Base-by-base conservation (phyloP, 768 basidiomycete species). In the Mycena indigotica region DNA sequence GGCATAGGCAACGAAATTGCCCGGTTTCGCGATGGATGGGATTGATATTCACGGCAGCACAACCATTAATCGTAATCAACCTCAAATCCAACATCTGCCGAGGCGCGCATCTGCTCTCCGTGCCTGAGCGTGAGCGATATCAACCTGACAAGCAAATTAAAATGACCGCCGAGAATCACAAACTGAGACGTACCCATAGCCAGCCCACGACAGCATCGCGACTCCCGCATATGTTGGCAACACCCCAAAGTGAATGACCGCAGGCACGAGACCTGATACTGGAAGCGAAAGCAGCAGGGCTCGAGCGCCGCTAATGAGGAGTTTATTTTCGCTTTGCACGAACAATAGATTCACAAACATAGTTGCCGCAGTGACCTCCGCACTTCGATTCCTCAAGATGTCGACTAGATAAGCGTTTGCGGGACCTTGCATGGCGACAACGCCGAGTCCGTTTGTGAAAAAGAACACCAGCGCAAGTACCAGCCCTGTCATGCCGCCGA, bases 391-490 rank as follows among this genome's bases (percentile, higher is more conserved):
- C 25, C 83, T 85, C 68, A 89, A 64, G 15, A 87, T 70, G 57
- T 89, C 88, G 4, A 88, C 78, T 19, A 73, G 70, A 62, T 87
- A 88, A 4, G 86, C 76, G 8, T 80, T 76, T 16, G 75, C 74
- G 0, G 86, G 85, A 29, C 12, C 55, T 24, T 50, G 29, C 15
- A 49, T 5, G 44, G 40, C n/a, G 73, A 78, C 46, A 64, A 89
- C 88, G 30, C 87, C 87, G 19, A 86, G 32, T 23, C 87, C 84
- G 55, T 87, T 88, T 39, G 81, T 56, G 63, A 87, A 89, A 12
- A 90, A 64, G 57, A 81, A 86, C 0, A 81, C 21, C 4, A 88
- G 69, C 60, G 78, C 81, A 12, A 84, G 64, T 1, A 70, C 67
- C 24, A 89, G 69, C 3, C 88, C 87, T 1, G 74, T 40, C 1